A percentile compares a stretch with the other conserved stretches of the same genome.
Conservation (phyloP, 176 grass and related monocot genomes). For the Triticum monococcum region DNA sequence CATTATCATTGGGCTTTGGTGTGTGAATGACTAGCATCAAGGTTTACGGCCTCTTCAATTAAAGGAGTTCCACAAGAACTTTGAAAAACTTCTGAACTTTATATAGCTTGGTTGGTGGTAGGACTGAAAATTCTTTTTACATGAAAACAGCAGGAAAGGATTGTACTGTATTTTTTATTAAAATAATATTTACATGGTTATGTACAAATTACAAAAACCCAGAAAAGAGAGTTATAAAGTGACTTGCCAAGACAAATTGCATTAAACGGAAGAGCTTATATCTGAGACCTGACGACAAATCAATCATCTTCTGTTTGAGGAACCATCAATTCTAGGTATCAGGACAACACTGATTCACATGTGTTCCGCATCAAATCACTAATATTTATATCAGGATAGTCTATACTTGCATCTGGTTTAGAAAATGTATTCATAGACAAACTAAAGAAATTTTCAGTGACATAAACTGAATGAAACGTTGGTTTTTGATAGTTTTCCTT, state of each 20-base stretch:
- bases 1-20: neutral
- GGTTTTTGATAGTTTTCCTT: neutral
- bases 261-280: neutral
- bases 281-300: neutral
- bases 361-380: neutral
- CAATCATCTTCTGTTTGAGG: neutral
- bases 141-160: neutral
- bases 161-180: neutral
- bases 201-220: neutral
- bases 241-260: neutral
- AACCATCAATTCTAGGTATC: neutral
- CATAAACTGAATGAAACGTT: neutral
- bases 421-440: neutral
- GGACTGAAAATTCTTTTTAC: neutral
- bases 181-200: neutral
- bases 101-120: conserved; percentile 2
- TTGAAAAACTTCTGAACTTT: neutral
- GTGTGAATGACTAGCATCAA: neutral
- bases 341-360: neutral
- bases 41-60: neutral
- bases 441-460: neutral
- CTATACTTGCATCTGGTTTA: neutral
- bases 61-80: neutral
- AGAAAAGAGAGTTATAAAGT: neutral
- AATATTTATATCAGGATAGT: neutral